A percentile compares a stretch with the other conserved stretches of the same genome.
Evolutionary conservation across 345 rosid species (phyloP).

Genomic region (Physaria fendleri): DNA sequence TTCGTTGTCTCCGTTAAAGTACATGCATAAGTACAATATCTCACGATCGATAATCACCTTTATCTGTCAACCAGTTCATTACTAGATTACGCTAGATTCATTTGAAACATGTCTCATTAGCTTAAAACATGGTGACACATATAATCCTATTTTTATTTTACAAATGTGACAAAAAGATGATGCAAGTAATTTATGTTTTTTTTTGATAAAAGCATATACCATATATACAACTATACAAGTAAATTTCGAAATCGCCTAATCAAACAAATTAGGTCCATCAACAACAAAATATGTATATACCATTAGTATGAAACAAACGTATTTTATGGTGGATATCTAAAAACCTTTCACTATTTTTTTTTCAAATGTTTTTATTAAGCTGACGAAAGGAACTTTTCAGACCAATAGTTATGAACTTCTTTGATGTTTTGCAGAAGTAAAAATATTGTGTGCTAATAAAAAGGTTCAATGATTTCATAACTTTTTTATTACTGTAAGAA

Average conservation of each 20-base stretch:
- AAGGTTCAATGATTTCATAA: not conserved
- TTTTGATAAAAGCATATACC: not conserved
- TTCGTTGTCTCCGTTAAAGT: not conserved
- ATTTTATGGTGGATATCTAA: not conserved
- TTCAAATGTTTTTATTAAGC: not conserved
- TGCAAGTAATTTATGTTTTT: too few species aligned
- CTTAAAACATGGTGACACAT: too few species aligned
- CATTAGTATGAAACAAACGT: too few species aligned
- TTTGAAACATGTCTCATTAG: not conserved
- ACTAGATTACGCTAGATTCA: not conserved
- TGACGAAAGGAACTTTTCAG: not conserved
- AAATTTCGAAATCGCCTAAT: not conserved
- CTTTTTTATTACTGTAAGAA: not conserved
- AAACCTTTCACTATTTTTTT: not conserved
- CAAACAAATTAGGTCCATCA: not conserved
- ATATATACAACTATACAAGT: not conserved
- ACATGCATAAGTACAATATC: not conserved
- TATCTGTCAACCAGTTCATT: not conserved
- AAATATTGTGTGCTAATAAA: not conserved
- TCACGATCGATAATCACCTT: not conserved
- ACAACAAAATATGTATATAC: not conserved
- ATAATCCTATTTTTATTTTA: too few species aligned
- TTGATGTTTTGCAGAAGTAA: not conserved
- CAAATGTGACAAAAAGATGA: not conserved
- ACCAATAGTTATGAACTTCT: not conserved